Percentiles rank a stretch among this genome's conserved stretches.
Evolutionary conservation across 331 rosid species (phyloP).

Genomic region (Rhamnella rubrinervis): DNA sequence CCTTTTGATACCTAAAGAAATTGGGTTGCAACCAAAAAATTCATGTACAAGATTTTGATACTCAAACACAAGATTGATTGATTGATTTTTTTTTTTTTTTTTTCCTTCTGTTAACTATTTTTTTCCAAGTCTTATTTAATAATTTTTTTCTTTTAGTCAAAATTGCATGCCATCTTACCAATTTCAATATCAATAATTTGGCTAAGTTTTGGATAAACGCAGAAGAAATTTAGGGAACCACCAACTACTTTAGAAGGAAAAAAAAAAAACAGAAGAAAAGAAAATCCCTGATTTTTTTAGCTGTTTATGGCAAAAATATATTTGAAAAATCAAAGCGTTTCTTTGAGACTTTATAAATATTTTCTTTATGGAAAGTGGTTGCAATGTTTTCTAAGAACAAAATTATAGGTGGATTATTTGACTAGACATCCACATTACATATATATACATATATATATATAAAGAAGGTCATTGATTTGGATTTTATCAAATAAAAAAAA

Average conservation of each 20-base stretch:
- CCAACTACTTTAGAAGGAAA: too few species aligned
- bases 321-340: background rate
- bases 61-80: background rate
- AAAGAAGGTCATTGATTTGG: too few species aligned
- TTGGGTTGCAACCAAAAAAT: slow-evolving; percentile 6
- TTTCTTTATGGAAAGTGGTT: background rate
- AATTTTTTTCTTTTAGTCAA: background rate
- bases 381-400: too few species aligned
- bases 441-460: too few species aligned
- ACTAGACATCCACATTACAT: too few species aligned
- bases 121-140: background rate
- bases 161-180: background rate
- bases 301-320: too few species aligned
- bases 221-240: background rate
- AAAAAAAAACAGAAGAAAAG: too few species aligned
- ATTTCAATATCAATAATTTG: background rate
- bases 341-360: background rate
- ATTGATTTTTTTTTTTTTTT: background rate
- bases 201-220: slow-evolving; percentile 5
- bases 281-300: too few species aligned
- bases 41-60: slow-evolving; percentile 6
- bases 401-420: too few species aligned
- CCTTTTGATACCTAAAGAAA: slow-evolving; percentile 1
- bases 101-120: too few species aligned
- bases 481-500: too few species aligned